Percentiles rank a stretch among this genome's conserved stretches.
phyloP scores from a whole-genome alignment of 148 eudicot species.

The Pharnaceum exiguum region DNA sequence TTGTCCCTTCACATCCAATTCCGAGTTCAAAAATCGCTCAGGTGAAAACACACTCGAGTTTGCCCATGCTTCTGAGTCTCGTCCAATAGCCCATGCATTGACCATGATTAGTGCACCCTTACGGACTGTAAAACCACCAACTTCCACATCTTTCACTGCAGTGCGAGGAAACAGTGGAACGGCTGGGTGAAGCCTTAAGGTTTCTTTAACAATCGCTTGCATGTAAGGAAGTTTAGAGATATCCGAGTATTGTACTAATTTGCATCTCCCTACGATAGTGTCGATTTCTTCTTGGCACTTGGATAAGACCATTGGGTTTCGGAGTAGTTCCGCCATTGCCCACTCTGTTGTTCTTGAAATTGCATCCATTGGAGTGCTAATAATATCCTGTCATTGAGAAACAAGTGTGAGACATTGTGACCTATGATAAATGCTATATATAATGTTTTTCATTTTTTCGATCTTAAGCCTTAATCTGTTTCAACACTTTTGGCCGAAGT shows the following conservation, averaged over 20 bases:
- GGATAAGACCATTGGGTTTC: background rate
- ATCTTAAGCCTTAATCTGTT: no score
- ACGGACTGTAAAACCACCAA: conserved; percentile 36
- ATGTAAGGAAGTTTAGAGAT: conserved; percentile 49
- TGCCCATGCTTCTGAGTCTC: conserved; percentile 43
- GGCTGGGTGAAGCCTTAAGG: conserved; percentile 51
- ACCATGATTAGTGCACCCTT: conserved; percentile 45
- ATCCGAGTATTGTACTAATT: background rate
- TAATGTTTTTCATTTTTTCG: no score
- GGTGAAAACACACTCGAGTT: conserved; percentile 39
- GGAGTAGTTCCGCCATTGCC: conserved; percentile 16
- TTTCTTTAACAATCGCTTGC: conserved; percentile 53
- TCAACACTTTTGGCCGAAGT: no score
- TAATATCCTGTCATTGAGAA: conserved; percentile 27
- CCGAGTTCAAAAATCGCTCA: conserved; percentile 46
- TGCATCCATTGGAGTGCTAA: conserved; percentile 17
- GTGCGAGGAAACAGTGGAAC: conserved; percentile 51
- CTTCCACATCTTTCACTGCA: conserved; percentile 40
- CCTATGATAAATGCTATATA: no score
- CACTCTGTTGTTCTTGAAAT: conserved; percentile 18
- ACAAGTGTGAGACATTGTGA: no score
- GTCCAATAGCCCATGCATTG: conserved; percentile 63
- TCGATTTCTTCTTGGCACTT: conserved; percentile 16
- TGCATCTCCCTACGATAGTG: background rate
- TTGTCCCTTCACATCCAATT: conserved; percentile 38